A percentile compares a stretch with the other conserved stretches of the same genome.
Conservation (phyloP, 345 rosid species). For the Microthlaspi erraticum region DNA sequence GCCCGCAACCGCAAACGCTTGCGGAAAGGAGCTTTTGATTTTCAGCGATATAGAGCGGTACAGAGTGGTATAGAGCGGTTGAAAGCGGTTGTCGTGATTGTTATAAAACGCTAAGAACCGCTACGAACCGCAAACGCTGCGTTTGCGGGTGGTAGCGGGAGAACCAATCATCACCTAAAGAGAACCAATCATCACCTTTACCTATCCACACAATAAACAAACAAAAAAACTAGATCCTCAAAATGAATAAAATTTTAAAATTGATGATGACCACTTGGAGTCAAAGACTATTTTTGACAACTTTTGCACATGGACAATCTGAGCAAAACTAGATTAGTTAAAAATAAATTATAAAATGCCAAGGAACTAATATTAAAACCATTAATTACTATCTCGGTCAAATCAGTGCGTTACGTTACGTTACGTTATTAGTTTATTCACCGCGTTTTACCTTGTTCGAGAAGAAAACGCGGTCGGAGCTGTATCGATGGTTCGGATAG, state of each 20-base stretch:
- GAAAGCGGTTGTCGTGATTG: too few relatives aligned
- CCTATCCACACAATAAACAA: constrained; percentile 8
- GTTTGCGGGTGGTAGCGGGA: too few relatives aligned
- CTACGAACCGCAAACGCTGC: too few relatives aligned
- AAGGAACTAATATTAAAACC: background rate
- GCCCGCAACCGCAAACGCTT: too few relatives aligned
- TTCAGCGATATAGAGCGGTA: too few relatives aligned
- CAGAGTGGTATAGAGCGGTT: too few relatives aligned
- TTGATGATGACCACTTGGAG: constrained; percentile 8
- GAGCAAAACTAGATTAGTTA: constrained; percentile 4
- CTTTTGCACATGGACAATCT: constrained; percentile 33
- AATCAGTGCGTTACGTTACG: constrained; percentile 7
- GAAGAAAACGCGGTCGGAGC: constrained; percentile 77
- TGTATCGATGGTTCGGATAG: constrained; percentile 71
- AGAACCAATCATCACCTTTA: background rate
- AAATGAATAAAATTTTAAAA: background rate
- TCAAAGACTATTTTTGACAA: constrained; percentile 6
- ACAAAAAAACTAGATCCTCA: background rate
- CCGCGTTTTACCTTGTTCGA: constrained; percentile 72
- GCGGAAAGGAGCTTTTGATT: too few relatives aligned
- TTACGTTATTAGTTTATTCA: background rate
- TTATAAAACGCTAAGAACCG: too few relatives aligned
- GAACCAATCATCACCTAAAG: too few relatives aligned
- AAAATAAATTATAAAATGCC: background rate
- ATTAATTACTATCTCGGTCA: background rate